These are phyloP conservation scores for Claviceps paspali DNA, from an alignment of 2,329 filamentous ascomycete genomes.

Conservation along the genomic window DNA sequence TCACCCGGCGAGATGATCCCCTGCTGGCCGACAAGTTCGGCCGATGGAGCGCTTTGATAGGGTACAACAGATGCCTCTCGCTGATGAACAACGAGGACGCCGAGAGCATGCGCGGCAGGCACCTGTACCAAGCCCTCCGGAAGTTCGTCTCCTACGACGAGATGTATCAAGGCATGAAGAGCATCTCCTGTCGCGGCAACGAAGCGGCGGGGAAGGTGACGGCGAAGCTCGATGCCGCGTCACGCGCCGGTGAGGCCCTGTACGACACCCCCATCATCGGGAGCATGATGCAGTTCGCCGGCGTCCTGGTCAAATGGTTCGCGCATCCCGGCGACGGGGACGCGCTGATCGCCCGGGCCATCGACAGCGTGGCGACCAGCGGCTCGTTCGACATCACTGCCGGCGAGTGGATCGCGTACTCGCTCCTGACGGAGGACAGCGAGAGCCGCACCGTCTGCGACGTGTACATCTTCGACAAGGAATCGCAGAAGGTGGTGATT, in stretches of 20 bases:
- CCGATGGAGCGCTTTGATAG: not conserved
- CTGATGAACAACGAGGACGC: not conserved
- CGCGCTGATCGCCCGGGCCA: not conserved
- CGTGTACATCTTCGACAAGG: not conserved
- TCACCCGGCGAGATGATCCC: not conserved
- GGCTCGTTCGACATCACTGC: not conserved
- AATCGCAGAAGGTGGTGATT: not conserved
- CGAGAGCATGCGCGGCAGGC: not conserved
- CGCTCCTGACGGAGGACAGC: not conserved
- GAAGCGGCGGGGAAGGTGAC: not conserved
- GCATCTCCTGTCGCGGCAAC: not conserved
- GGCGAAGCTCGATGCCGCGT: not conserved
- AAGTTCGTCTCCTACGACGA: not conserved
- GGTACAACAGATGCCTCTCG: not conserved
- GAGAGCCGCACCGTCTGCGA: not conserved
- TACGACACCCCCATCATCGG: not conserved
- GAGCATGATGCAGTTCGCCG: slow-evolving; percentile 1
- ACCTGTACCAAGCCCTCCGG: not conserved
- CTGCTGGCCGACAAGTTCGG: not conserved
- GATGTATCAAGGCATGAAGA: slow-evolving; percentile 1
- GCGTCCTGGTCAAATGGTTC: not conserved
- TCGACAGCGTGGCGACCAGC: not conserved
- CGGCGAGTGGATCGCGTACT: not conserved
- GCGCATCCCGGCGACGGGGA: not conserved
- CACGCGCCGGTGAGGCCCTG: not conserved